Evolutionary conservation across 2,329 filamentous ascomycete genomes (phyloP).

Genomic region (Exophiala oligosperma): DNA sequence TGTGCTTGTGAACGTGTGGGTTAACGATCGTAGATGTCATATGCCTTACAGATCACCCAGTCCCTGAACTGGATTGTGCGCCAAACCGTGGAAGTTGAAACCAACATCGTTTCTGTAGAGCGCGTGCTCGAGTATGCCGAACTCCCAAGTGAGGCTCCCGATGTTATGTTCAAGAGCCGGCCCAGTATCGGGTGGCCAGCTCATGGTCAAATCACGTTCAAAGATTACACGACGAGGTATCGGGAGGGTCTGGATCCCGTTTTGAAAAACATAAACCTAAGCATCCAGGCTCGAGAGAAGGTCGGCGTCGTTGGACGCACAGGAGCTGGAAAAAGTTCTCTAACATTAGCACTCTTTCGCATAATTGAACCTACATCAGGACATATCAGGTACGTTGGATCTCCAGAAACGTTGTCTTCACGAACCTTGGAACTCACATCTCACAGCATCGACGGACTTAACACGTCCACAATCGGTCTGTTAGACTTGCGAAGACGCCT

Average conservation of each 20-base stretch:
- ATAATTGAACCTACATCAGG: constrained; percentile 87
- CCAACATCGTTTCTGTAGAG: constrained; percentile 99
- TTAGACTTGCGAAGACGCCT: constrained; percentile 84
- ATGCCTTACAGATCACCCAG: constrained; percentile 93
- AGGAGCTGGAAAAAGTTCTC: constrained; percentile 90
- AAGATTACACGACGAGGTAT: constrained; percentile 93
- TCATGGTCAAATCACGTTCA: constrained; percentile 83
- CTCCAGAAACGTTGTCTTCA: background rate
- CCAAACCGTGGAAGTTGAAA: constrained; percentile 99
- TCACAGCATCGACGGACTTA: constrained; percentile 75
- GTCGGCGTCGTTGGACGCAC: constrained; percentile 96
- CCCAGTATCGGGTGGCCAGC: constrained; percentile 91
- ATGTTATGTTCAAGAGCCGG: constrained; percentile 84
- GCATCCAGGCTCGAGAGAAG: constrained; percentile 96
- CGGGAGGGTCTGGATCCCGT: constrained; percentile 86
- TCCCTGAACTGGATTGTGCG: constrained; percentile 99
- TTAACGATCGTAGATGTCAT: constrained; percentile 66
- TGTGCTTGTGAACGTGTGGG: background rate
- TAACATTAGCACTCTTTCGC: constrained; percentile 90
- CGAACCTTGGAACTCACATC: background rate
- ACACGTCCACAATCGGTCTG: constrained; percentile 87
- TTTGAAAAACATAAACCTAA: constrained; percentile 85
- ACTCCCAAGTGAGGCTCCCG: constrained; percentile 88
- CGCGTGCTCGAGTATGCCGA: constrained; percentile 93
- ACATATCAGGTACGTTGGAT: constrained; percentile 57